Base-by-base conservation (phyloP, 1,139 yeast species). In the Magnusiomyces tetraspermus region DNA sequence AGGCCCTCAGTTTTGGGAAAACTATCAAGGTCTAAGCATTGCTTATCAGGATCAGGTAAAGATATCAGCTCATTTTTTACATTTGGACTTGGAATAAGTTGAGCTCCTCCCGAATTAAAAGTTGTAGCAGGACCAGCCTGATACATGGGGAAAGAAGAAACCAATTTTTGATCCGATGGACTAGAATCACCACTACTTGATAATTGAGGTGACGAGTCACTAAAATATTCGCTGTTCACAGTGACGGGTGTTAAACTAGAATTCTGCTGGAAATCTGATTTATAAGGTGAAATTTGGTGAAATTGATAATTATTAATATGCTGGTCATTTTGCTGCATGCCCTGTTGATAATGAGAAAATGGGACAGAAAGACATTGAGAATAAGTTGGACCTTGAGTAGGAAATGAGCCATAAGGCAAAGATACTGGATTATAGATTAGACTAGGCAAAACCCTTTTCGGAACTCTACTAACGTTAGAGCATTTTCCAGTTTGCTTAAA, bases 381-480 rank as follows among this genome's bases (percentile, higher is more conserved):
- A 38, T 10, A 38, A 5, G 42, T 10, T 19, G 8, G 42, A 3
- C 10, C 42, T 5, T 38, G 24, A 19, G 42, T 19, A 3, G 24
- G 24, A 38, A 38, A 38, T 5, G 42, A 10, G 8, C 21, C 8
- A 19, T 38, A 38, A 10, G 42, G 15, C 15, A 26, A 24, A 15
- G 45, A 3, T 23, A 19, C 22, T 15, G 30, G 45, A 24, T 2
- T 17, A 40, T 51, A 46, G 30, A 37, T 23, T 2, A 50, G 49
- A 23, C 45, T 49, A 22, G 51, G 52, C 15, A 49, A 26, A 24
- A 51, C 43, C 28, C 56, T 50, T 50, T 59, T 60, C 1, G 63
- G 63, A 36, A 59, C 61, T 41, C 62, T 36, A 19, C 60, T 55
- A n/a, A 51, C 56, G 15, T 53, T 53, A 2, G 61, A 53, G 43